Conservation (phyloP, 495 filamentous ascomycete genomes). For the Talaromyces adpressus region DNA sequence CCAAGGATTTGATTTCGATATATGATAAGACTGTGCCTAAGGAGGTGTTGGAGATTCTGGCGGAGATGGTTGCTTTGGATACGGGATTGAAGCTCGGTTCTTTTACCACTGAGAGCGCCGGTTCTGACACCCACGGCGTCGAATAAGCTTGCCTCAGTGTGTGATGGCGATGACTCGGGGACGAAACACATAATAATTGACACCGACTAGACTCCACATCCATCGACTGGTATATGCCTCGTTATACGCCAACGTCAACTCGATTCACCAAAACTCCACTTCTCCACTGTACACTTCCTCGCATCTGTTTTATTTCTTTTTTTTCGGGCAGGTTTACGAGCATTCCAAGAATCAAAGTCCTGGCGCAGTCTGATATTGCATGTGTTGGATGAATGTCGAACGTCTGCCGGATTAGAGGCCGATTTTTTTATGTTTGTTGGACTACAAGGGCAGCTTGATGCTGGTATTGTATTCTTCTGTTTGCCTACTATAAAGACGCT, state of each 20-base stretch:
- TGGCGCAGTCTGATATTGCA: not conserved
- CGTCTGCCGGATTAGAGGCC: not conserved
- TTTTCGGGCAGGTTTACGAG: not conserved
- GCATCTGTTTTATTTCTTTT: conserved; percentile 3
- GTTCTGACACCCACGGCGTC: conserved; percentile 29
- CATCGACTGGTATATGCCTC: not conserved
- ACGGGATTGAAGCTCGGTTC: conserved; percentile 56
- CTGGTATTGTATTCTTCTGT: conserved; percentile 3
- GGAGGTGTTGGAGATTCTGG: conserved; percentile 89
- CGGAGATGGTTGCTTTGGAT: conserved; percentile 96
- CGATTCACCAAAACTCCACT: conserved; percentile 3
- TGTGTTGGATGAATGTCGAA: not conserved
- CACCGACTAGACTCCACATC: not conserved
- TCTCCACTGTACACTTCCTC: conserved; percentile 8
- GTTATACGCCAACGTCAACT: not conserved
- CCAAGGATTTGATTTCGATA: conserved; percentile 84
- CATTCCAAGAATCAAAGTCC: not conserved
- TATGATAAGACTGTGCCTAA: conserved; percentile 98
- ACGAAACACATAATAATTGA: not conserved
- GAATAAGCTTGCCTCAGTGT: conserved; percentile 20
- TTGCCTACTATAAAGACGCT: conserved; percentile 4
- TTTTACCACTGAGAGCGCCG: conserved; percentile 32
- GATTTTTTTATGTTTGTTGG: not conserved
- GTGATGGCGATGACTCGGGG: not conserved
- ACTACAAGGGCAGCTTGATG: conserved; percentile 7